Evolutionary conservation across 306 rosid genomes (phyloP).

Genomic region (Cucurbita moschata): DNA sequence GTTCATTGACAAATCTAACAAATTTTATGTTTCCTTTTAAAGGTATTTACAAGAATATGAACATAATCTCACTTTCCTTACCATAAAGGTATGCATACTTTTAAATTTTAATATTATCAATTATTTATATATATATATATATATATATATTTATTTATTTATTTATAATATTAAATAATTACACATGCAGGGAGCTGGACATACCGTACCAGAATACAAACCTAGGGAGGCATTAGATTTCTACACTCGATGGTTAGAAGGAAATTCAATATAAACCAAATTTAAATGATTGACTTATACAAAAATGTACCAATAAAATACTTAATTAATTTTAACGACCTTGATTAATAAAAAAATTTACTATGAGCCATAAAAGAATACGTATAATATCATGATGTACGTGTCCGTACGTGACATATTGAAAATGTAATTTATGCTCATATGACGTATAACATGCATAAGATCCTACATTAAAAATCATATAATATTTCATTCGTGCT

Average conservation of each 20-base stretch:
- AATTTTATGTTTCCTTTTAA: neutral
- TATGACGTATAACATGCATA: no score
- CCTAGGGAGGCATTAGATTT: constrained; percentile 58
- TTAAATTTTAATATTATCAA: neutral
- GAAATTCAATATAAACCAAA: constrained; percentile 12
- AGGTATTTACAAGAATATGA: constrained; percentile 31
- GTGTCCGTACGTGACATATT: no score
- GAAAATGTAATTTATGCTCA: no score
- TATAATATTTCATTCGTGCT: no score
- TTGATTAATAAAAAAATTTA: no score
- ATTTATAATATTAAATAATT: neutral
- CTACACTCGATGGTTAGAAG: constrained; percentile 47
- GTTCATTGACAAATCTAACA: no score
- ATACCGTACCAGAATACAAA: constrained; percentile 67
- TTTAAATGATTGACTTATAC: neutral
- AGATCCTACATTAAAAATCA: no score
- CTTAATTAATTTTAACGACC: no score
- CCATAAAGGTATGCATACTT: constrained; percentile 24
- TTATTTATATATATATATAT: neutral
- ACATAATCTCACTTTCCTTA: constrained; percentile 27
- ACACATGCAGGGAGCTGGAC: constrained; percentile 50
- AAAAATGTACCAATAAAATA: no score
- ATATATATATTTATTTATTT: neutral
- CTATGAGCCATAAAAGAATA: no score
- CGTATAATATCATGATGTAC: no score